A percentile compares a stretch with the other conserved stretches of the same genome.
These are phyloP conservation scores for Lachancea fermentati DNA, from an alignment of 805 yeast species.

Conservation along the genomic window DNA sequence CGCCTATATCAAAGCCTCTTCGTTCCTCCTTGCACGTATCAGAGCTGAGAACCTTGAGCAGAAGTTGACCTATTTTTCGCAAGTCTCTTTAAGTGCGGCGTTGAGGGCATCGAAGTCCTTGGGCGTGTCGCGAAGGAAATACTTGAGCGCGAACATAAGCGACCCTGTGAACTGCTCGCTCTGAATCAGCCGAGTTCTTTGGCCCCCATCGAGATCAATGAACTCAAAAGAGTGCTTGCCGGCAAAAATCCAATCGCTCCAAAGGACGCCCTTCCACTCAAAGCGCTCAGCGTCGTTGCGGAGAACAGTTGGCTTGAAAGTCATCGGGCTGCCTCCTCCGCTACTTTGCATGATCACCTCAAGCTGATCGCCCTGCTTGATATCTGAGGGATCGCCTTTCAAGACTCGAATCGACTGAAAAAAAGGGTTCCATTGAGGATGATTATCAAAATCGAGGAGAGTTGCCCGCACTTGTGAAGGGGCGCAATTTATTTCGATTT, in stretches of 20 bases:
- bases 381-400: neutral
- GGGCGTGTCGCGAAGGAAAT: conserved; percentile 1
- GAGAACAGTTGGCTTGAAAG: conserved; percentile 3
- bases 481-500: conserved; percentile 1
- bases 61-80: conserved; percentile 1
- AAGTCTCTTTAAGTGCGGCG: conserved; percentile 2
- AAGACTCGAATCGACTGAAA: conserved; percentile 1
- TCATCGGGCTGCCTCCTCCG: neutral
- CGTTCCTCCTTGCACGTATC: too few species aligned
- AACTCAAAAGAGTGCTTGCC: conserved; percentile 3
- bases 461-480: conserved; percentile 3
- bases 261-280: conserved; percentile 3
- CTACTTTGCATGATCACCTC: conserved; percentile 4
- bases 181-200: neutral
- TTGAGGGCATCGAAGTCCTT: conserved; percentile 2
- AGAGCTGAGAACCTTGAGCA: too few species aligned
- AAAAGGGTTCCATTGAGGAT: conserved; percentile 5
- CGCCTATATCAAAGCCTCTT: too few species aligned
- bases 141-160: neutral
- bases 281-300: conserved; percentile 1
- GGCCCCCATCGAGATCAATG: conserved; percentile 1
- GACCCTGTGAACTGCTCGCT: conserved; percentile 2
- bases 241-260: conserved; percentile 4
- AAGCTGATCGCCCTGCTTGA: conserved; percentile 3
- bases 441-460: conserved; percentile 2